phyloP scores from a whole-genome alignment of 1,139 yeast species.

The Ogataea hybrid region DNA sequence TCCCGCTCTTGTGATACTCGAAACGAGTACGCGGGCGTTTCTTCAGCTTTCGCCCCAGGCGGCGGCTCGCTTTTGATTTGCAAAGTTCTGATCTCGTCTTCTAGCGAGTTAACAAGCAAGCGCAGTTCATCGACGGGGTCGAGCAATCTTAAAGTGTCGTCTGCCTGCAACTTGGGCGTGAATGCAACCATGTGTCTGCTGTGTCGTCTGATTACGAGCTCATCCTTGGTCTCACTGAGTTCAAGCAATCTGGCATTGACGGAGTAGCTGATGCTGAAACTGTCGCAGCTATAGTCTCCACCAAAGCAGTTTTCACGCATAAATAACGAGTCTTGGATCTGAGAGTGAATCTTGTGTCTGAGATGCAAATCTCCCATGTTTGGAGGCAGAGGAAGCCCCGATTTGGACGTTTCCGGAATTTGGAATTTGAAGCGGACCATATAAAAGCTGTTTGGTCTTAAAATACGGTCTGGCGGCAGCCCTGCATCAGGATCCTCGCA shows the following conservation, averaged over 20 bases:
- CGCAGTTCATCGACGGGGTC: constrained; percentile 10
- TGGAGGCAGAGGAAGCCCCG: constrained; percentile 13
- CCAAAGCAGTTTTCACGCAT: constrained; percentile 4
- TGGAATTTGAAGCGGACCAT: constrained; percentile 15
- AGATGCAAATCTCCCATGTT: constrained; percentile 16
- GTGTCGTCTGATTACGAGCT: constrained; percentile 12
- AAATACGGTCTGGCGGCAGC: constrained; percentile 15
- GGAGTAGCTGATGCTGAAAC: constrained; percentile 15
- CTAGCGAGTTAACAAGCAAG: constrained; percentile 11
- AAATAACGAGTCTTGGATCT: constrained; percentile 11
- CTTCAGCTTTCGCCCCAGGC: background rate
- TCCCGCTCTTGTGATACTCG: background rate
- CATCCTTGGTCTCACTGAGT: constrained; percentile 4
- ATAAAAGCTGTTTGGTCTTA: constrained; percentile 13
- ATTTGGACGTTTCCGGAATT: constrained; percentile 13
- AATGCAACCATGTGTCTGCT: constrained; percentile 16
- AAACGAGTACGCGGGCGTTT: background rate
- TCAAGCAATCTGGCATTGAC: constrained; percentile 16
- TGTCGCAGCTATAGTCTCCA: constrained; percentile 9
- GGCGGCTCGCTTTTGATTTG: background rate
- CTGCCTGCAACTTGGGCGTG: constrained; percentile 1
- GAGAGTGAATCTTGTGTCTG: constrained; percentile 7
- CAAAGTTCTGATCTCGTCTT: constrained; percentile 5
- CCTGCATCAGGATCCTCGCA: constrained; percentile 13
- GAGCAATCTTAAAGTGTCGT: background rate